Evolutionary conservation across 164 flowering plant genomes (phyloP).

Genomic region (Magnolia officinalis): DNA sequence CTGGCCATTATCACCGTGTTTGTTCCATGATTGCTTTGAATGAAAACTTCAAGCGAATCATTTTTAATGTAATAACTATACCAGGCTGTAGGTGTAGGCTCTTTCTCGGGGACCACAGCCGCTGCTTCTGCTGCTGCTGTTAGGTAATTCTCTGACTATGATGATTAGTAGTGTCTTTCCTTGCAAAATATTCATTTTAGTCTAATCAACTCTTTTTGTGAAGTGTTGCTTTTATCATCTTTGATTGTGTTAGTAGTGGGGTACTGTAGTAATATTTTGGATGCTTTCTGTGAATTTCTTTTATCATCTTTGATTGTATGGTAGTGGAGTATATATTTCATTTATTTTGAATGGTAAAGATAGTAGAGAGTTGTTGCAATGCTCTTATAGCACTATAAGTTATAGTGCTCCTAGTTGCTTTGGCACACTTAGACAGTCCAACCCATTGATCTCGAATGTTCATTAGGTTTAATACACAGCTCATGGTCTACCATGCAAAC

Average conservation of each 20-base stretch:
- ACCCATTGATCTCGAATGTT: too few species aligned
- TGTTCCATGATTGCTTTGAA: not conserved
- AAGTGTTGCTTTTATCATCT: constrained; percentile 3
- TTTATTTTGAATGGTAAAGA: too few species aligned
- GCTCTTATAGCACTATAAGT: too few species aligned
- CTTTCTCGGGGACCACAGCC: constrained; percentile 83
- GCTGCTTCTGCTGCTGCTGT: constrained; percentile 97
- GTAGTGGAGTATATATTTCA: too few species aligned
- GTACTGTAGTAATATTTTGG: too few species aligned
- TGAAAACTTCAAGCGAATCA: not conserved
- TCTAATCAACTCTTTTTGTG: not conserved
- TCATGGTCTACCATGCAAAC: too few species aligned
- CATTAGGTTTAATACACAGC: too few species aligned
- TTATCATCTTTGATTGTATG: too few species aligned
- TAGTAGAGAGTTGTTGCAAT: too few species aligned
- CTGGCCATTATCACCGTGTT: not conserved
- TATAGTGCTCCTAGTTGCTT: too few species aligned
- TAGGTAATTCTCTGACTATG: constrained; percentile 41
- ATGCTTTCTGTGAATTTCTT: too few species aligned
- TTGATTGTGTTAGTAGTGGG: not conserved
- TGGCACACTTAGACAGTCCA: too few species aligned
- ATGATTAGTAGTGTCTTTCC: not conserved
- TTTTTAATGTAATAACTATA: not conserved
- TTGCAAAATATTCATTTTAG: not conserved
- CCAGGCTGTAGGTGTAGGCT: constrained; percentile 92